Percentiles rank a stretch among this genome's conserved stretches.
phyloP scores from a whole-genome alignment of 208 protist genomes.

The Herpetomonas tarakana region DNA sequence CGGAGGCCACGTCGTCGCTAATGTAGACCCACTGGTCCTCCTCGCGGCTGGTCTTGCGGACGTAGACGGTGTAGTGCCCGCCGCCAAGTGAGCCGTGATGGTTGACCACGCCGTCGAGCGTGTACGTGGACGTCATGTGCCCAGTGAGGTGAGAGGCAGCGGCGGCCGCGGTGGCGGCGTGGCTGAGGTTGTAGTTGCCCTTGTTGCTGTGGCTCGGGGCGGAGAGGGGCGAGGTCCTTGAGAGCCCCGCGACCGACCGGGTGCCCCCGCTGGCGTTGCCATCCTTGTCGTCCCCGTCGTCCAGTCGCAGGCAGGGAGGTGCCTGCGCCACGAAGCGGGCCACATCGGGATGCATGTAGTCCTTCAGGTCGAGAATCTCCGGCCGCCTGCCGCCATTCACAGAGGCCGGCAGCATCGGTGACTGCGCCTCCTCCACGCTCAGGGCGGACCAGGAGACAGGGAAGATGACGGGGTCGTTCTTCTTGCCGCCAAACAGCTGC shows the following conservation, averaged over 20 bases:
- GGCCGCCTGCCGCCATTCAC: constrained; percentile 7
- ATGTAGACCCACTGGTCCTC: constrained; percentile 62
- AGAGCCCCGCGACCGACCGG: no score
- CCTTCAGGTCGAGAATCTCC: constrained; percentile 58
- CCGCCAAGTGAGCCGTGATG: constrained; percentile 80
- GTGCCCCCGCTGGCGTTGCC: neutral
- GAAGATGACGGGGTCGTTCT: constrained; percentile 76
- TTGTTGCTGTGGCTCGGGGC: neutral
- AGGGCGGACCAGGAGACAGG: constrained; percentile 65
- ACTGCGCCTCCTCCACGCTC: constrained; percentile 11
- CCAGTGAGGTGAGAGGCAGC: neutral
- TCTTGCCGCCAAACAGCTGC: constrained; percentile 76
- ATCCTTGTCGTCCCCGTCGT: neutral
- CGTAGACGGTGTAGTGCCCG: constrained; percentile 86
- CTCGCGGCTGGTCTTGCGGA: constrained; percentile 47
- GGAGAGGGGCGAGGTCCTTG: neutral
- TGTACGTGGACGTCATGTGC: constrained; percentile 61
- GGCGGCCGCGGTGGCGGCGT: neutral
- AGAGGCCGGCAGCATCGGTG: neutral
- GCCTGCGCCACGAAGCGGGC: constrained; percentile 17
- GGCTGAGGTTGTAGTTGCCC: neutral
- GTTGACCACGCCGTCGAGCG: constrained; percentile 75
- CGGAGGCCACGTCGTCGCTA: constrained; percentile 65
- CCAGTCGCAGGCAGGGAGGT: constrained; percentile 10
- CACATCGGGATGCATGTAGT: constrained; percentile 53